Conservation (phyloP, 1,284 basidiomycete species). For the Pholiota adiposa region DNA sequence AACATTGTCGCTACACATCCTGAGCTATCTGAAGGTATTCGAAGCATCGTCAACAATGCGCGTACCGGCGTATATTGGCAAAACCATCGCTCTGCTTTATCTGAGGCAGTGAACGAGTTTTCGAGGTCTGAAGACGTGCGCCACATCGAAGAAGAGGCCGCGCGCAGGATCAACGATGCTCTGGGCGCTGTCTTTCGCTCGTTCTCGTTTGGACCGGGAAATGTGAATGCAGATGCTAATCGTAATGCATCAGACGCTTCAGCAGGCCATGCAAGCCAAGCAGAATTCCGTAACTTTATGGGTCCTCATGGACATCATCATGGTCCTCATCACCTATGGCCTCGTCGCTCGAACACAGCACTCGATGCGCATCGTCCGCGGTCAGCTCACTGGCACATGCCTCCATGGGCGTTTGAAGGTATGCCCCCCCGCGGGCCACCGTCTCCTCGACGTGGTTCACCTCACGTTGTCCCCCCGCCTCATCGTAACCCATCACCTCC, state of each 20-base stretch:
- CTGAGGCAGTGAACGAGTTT: conserved; percentile 56
- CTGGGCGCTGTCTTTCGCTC: conserved; percentile 60
- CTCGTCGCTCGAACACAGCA: conserved; percentile 7
- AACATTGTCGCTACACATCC: conserved; percentile 63
- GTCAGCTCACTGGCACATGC: conserved; percentile 10
- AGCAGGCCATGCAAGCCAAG: neutral
- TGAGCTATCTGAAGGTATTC: conserved; percentile 68
- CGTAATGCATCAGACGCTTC: conserved; percentile 2
- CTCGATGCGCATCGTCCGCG: conserved; percentile 9
- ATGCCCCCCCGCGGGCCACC: neutral
- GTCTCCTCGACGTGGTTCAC: neutral
- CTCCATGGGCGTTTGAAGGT: conserved; percentile 9
- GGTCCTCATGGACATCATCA: conserved; percentile 1
- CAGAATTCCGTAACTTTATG: neutral
- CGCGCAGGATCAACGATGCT: conserved; percentile 65
- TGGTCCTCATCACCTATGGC: conserved; percentile 6
- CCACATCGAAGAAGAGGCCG: conserved; percentile 64
- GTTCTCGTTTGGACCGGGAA: conserved; percentile 40
- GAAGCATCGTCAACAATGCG: conserved; percentile 63
- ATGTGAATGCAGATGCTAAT: neutral
- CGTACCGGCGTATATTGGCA: conserved; percentile 70
- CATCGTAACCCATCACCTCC: conserved; percentile 5
- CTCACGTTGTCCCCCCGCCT: neutral
- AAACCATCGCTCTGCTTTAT: conserved; percentile 58
- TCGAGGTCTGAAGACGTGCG: conserved; percentile 49